Evolutionary conservation across 202 grass and related monocot genomes (phyloP).

Genomic region (Zoysia matrella): DNA sequence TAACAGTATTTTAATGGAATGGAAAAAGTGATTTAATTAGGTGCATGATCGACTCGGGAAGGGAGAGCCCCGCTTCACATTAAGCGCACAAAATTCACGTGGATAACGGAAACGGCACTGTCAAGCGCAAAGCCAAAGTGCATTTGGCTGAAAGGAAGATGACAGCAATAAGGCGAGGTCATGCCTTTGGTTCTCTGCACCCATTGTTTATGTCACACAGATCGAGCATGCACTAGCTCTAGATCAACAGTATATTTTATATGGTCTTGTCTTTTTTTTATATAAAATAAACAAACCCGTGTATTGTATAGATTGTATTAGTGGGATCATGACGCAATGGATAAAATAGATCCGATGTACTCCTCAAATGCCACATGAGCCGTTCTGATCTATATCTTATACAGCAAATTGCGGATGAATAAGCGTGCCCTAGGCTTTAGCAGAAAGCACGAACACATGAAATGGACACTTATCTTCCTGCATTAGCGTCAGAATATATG

Average conservation of each 20-base stretch:
- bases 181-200: too few relatives aligned
- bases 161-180: neutral
- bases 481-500: neutral
- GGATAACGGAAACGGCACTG: neutral
- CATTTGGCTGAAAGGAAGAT: constrained; percentile 17
- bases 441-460: constrained; percentile 18
- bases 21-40: too few relatives aligned
- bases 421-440: constrained; percentile 28
- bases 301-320: neutral
- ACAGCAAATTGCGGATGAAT: constrained; percentile 26
- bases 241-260: neutral
- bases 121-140: constrained; percentile 28
- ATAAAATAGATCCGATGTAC: too few relatives aligned
- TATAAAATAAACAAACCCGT: neutral
- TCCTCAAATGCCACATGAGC: constrained; percentile 31
- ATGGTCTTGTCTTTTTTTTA: neutral
- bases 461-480: neutral
- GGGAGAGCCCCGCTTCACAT: neutral
- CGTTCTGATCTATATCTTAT: neutral
- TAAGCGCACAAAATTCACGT: constrained; percentile 33
- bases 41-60: too few relatives aligned
- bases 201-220: neutral
- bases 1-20: too few relatives aligned
- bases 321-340: neutral
- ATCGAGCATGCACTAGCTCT: neutral